Base-by-base conservation (phyloP, 2,329 filamentous ascomycete species). In the Trichoderma koningiopsis region DNA sequence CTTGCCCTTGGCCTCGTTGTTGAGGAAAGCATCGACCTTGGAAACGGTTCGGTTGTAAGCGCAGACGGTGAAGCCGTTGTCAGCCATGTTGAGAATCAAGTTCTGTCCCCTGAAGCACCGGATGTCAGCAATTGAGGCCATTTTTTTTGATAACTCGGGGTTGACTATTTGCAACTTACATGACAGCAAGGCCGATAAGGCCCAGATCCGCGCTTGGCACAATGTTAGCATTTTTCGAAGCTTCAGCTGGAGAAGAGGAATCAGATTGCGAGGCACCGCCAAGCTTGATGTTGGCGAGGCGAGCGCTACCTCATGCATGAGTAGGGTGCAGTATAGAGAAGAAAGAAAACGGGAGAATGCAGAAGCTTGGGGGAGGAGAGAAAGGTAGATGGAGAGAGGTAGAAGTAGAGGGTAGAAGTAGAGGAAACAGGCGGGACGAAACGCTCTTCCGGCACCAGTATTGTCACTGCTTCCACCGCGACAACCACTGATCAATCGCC, bases 11-110 rank as follows among this genome's bases (percentile, higher is more conserved):
- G 92, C 92, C 85, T 95, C 92, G 84, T 97, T 95, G 74, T 87
- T 91, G 76, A 97, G 85, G 89, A 97, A 97, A 77, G 88, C 88
- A 87, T 98, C 94, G 83, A 99, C 96, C 90, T 99, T 99, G 84
- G 93, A 89, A 77, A 97, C 93, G 77, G 96, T 99, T 84, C 96
- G 92, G 91, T 99, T 99, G 90, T 92, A 99, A 76, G 95, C 96
- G 84, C 95, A 92, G 79, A 99, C 93, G 81, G 93, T 98, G 89
- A 96, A 98, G 79, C 94, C 92, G 78, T 95, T 89, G 82, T 96
- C 92, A 77, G 92, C 92, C 85, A 91, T 92, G 83, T 96, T 96
- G 79, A 96, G 84, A 82, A 96, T 94, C 83, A 96, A 85, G 86
- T 95, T 96, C 87, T 94, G 91, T 82, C 87, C 88, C 88, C 86